These are phyloP conservation scores for Scheffersomyces insectosa DNA, from an alignment of 1,139 yeast species.

Conservation along the genomic window DNA sequence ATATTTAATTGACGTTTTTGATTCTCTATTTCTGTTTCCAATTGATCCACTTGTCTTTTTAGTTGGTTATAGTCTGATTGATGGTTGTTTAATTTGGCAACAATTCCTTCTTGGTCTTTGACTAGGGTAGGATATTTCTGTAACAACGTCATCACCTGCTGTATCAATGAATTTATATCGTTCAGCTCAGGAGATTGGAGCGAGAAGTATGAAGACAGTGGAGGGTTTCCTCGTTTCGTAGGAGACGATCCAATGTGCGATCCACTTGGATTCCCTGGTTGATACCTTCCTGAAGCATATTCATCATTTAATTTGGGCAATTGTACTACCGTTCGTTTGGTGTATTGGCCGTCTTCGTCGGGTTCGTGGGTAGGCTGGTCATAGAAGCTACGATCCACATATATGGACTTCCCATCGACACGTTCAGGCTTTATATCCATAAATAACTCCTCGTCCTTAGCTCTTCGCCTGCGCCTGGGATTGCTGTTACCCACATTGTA, in stretches of 20 bases:
- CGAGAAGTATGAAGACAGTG: slow-evolving; percentile 1
- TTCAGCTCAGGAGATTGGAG: slow-evolving; percentile 11
- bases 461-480: not conserved
- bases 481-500: slow-evolving; percentile 2
- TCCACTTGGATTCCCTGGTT: not conserved
- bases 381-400: slow-evolving; percentile 22
- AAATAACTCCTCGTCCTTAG: slow-evolving; percentile 2
- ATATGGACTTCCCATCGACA: slow-evolving; percentile 38
- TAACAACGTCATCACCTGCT: slow-evolving; percentile 20
- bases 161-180: slow-evolving; percentile 20
- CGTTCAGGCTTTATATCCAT: slow-evolving; percentile 30
- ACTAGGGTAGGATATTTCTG: slow-evolving; percentile 32
- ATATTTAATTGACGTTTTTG: slow-evolving; percentile 29
- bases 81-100: slow-evolving; percentile 19
- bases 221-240: slow-evolving; percentile 5
- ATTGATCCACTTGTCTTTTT: slow-evolving; percentile 24
- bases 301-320: slow-evolving; percentile 10
- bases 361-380: slow-evolving; percentile 5
- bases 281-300: not conserved
- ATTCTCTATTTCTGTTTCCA: slow-evolving; percentile 28
- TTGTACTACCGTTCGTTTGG: slow-evolving; percentile 10
- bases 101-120: slow-evolving; percentile 23
- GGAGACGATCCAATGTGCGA: slow-evolving; percentile 10
- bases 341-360: slow-evolving; percentile 14
- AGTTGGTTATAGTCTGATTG: slow-evolving; percentile 24